These are phyloP conservation scores for Centrapalus pauciflorus DNA, from an alignment of 129 eudicot genomes.

Conservation along the genomic window DNA sequence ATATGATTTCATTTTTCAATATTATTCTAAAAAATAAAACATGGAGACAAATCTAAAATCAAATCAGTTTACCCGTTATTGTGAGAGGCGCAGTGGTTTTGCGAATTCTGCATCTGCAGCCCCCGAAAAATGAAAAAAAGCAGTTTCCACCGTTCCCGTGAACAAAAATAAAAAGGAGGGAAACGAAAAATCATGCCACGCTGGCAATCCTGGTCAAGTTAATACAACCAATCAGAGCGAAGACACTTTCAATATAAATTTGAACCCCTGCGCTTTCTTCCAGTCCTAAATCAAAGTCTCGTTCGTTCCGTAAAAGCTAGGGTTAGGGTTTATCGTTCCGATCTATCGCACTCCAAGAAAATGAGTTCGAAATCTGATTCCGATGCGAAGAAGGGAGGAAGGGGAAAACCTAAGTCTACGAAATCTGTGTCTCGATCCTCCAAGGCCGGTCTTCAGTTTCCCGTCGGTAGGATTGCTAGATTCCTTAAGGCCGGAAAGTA, in stretches of 20 bases:
- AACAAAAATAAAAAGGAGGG: too few species aligned
- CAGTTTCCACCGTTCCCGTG: too few species aligned
- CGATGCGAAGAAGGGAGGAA: conserved; percentile 38
- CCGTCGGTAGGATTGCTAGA: conserved; percentile 73
- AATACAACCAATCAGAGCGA: conserved; percentile 22
- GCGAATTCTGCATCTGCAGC: too few species aligned
- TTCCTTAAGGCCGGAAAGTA: conserved; percentile 64
- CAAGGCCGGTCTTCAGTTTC: conserved; percentile 85
- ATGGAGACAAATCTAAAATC: too few species aligned
- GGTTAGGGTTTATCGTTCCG: conserved; percentile 19
- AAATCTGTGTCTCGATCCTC: conserved; percentile 58
- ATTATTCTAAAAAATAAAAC: too few species aligned
- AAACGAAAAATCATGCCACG: conserved; percentile 33
- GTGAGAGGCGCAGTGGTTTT: too few species aligned
- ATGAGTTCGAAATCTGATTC: conserved; percentile 31
- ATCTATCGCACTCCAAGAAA: not conserved
- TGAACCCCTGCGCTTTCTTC: not conserved
- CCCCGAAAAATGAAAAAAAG: too few species aligned
- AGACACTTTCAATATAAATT: not conserved
- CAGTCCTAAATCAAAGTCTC: not conserved
- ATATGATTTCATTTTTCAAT: too few species aligned
- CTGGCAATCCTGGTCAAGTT: conserved; percentile 34
- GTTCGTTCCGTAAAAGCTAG: not conserved
- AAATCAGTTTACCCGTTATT: too few species aligned
- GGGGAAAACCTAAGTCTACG: conserved; percentile 51